Base-by-base conservation (phyloP, 768 basidiomycete species). In the Tylopilus intermedius region DNA sequence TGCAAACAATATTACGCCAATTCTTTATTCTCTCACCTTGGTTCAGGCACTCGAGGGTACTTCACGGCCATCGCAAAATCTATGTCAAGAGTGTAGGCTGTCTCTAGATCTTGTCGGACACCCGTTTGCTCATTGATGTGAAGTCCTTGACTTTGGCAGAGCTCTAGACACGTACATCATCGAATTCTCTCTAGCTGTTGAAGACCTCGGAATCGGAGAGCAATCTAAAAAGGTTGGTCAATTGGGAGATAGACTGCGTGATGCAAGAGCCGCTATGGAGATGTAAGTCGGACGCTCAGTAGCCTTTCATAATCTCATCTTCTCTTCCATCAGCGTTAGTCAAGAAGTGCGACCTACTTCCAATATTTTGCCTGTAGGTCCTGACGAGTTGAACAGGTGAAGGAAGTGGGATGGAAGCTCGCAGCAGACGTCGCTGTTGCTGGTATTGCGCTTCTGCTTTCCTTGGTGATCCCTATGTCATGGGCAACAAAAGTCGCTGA, bases 61-160 rank as follows among this genome's bases (percentile, higher is more conserved):
- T n/a, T 52, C 62, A 7, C 49, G 53, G 11, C 61, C 61, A 33
- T 63, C 61, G 7, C 50, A 63, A 41, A n/a, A 51, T 1, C 27
- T 60, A 29, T 64, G 53, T 24, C 61, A 60, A 38, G 58, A 55
- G 39, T 62, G 58, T 62, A 45, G 2, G 58, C 5, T 26, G 14
- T 33, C n/a, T 22, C 27, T 14, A 8, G 4, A 24, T 30, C 6
- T 39, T 15, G 21, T 32, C n/a, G 13, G n/a, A 1, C 14, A 18
- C 21, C 3, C 30, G 24, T 27, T 29, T 3, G 8, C 13, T 53
- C n/a, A 52, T 32, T 2, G 13, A 35, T 11, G 3, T 15, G 1
- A 8, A 62, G 61, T 62, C 32, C 55, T 55, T 35, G 41, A 57
- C 14, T 60, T 62, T 33, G 51, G 61, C 9, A 53, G 49, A 48